Base-by-base conservation (phyloP, 257 asterid genomes). In the Forsythia viridissima region DNA sequence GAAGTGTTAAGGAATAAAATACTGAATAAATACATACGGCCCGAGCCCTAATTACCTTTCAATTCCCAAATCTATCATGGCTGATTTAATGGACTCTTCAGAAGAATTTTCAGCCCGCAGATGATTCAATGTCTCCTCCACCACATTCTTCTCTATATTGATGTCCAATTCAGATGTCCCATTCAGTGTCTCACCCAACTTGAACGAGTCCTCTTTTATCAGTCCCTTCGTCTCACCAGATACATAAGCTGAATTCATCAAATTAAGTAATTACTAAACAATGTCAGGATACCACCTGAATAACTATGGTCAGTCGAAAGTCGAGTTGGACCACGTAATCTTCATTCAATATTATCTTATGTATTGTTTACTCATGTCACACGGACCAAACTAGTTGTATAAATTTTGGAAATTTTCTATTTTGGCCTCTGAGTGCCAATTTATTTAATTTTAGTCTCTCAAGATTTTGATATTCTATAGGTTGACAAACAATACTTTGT, bases 31-130 rank as follows among this genome's bases (percentile, higher is more conserved):
- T 6, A 57, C 30, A 3, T 0, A 18, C 2, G 21, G 24, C 24
- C 24, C 8, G 24, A 55, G 9, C 55, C 2, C 1, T 3, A 24
- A 11, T 21, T 63, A 91, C 97, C 97, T 91, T 79, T 88, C 88
- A 46, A 91, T 86, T 57, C 97, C 97, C 77, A 92, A 84, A 70
- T 89, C 93, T 78, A 84, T 90, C 93, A 88, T 86, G 77, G 78
- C 20, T 52, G 83, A 74, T 75, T 82, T 86, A 37, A 87, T 85
- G 61, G 67, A 8, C 9, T 89, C 83, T 9, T 88, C 85, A 1
- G 93, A 87, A 80, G 44, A 86, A 76, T 87, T 66, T 2, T 87
- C 81, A 79, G 86, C 89, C 55, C 80, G 61, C 36, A 90, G 85
- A 3, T 85, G 84, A 44, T 89, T 82, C 20, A 90, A 30, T 24